phyloP scores from a whole-genome alignment of 768 basidiomycete genomes.

The Calocybe gangraenosa region DNA sequence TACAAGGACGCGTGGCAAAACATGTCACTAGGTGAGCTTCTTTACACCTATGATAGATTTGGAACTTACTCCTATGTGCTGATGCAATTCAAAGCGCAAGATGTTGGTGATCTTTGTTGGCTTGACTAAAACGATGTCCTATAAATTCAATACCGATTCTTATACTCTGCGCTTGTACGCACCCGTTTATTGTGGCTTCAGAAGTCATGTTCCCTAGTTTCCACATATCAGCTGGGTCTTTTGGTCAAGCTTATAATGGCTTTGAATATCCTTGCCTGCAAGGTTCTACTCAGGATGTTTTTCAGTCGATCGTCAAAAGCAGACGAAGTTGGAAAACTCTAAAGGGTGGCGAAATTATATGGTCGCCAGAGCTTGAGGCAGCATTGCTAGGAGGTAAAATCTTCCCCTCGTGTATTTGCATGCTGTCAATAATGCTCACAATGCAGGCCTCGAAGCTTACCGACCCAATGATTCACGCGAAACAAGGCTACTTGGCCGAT shows the following conservation, averaged over 20 bases:
- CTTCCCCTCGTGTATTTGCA: not conserved
- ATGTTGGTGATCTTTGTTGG: constrained; percentile 27
- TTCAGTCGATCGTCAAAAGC: constrained; percentile 57
- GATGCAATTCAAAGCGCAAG: constrained; percentile 24
- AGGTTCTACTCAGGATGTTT: constrained; percentile 45
- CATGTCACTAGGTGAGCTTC: no score
- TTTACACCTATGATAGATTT: no score
- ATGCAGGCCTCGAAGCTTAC: constrained; percentile 58
- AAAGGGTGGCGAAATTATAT: constrained; percentile 66
- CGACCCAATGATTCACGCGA: constrained; percentile 66
- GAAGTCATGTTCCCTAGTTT: constrained; percentile 11
- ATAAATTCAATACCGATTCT: constrained; percentile 24
- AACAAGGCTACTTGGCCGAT: constrained; percentile 52
- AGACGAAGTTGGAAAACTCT: constrained; percentile 73
- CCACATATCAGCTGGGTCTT: not conserved
- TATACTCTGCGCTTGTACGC: constrained; percentile 13
- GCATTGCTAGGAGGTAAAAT: constrained; percentile 63
- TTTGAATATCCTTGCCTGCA: constrained; percentile 12
- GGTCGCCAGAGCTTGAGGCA: constrained; percentile 73
- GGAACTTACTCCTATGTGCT: constrained; percentile 31
- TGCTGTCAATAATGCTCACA: constrained; percentile 6
- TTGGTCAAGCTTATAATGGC: no score
- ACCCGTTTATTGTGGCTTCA: constrained; percentile 13
- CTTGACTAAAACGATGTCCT: constrained; percentile 22
- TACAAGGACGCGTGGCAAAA: no score